Evolutionary conservation across 371 early-diverging fungal genomes (phyloP).

Genomic region (Mortierella sp.): DNA sequence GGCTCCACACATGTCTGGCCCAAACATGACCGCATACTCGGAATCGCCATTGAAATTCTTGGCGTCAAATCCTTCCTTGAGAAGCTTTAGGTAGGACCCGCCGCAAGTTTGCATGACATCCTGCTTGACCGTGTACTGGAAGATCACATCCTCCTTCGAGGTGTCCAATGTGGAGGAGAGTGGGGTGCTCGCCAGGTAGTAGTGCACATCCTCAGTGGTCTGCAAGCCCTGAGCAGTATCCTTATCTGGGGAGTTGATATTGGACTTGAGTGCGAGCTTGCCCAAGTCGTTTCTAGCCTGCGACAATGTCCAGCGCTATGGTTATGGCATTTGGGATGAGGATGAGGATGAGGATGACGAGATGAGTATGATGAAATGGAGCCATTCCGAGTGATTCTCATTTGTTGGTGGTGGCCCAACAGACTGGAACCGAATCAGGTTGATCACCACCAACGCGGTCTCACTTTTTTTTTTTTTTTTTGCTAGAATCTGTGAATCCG

Average conservation of each 20-base stretch:
- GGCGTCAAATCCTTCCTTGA: slow-evolving; percentile 65
- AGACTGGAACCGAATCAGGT: no score
- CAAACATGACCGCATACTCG: slow-evolving; percentile 92
- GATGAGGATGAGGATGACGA: neutral
- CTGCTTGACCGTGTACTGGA: slow-evolving; percentile 95
- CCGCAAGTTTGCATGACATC: slow-evolving; percentile 93
- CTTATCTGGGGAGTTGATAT: slow-evolving; percentile 79
- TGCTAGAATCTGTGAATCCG: neutral
- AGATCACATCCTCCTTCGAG: slow-evolving; percentile 71
- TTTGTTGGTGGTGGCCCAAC: no score
- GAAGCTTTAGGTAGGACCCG: slow-evolving; percentile 92
- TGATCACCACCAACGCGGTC: no score
- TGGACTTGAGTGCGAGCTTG: slow-evolving; percentile 70
- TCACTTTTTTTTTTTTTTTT: neutral
- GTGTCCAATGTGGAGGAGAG: slow-evolving; percentile 74
- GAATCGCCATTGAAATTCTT: slow-evolving; percentile 83
- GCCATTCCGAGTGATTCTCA: neutral
- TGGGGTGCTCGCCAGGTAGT: slow-evolving; percentile 82
- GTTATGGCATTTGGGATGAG: no score
- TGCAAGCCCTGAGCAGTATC: slow-evolving; percentile 71
- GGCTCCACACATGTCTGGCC: slow-evolving; percentile 93
- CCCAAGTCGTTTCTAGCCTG: slow-evolving; percentile 76
- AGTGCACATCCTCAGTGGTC: slow-evolving; percentile 81
- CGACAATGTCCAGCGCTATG: slow-evolving; percentile 78
- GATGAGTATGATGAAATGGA: slow-evolving; percentile 13